phyloP scores from a whole-genome alignment of 2,329 filamentous ascomycete genomes.

The Hypoxylon sp. region DNA sequence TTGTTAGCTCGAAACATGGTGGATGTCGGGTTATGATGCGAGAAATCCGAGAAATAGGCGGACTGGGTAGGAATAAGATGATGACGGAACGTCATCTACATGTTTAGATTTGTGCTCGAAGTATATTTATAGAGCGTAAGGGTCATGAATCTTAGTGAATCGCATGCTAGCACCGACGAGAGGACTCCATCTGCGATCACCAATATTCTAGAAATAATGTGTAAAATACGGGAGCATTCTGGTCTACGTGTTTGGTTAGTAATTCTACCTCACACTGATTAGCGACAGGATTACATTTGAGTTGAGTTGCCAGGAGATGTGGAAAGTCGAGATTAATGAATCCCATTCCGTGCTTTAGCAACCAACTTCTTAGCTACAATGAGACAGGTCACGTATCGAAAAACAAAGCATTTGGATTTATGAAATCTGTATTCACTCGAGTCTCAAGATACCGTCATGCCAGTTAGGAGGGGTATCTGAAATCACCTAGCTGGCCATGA shows the following conservation, averaged over 20 bases:
- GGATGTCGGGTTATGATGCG: background rate
- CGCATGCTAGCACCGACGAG: background rate
- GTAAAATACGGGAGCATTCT: background rate
- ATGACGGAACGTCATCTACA: background rate
- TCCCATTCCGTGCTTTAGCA: background rate
- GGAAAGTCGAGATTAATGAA: background rate
- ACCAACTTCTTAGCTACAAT: background rate
- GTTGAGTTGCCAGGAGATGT: background rate
- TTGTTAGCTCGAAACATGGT: background rate
- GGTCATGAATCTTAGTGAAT: background rate
- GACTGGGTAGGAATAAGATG: background rate
- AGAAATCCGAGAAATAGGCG: background rate
- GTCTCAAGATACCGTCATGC: constrained; percentile 32
- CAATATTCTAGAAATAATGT: background rate
- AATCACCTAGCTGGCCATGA: constrained; percentile 45
- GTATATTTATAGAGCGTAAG: background rate
- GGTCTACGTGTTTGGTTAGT: background rate
- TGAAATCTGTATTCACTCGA: constrained; percentile 36
- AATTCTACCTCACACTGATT: background rate
- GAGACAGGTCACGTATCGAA: background rate
- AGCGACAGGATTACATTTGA: background rate
- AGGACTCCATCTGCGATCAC: background rate
- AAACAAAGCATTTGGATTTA: constrained; percentile 19
- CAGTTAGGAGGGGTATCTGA: constrained; percentile 48
- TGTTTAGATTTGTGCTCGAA: background rate